A percentile compares a stretch with the other conserved stretches of the same genome.
phyloP scores from a whole-genome alignment of 805 yeast species.

The Jamesozyma rosinii region DNA sequence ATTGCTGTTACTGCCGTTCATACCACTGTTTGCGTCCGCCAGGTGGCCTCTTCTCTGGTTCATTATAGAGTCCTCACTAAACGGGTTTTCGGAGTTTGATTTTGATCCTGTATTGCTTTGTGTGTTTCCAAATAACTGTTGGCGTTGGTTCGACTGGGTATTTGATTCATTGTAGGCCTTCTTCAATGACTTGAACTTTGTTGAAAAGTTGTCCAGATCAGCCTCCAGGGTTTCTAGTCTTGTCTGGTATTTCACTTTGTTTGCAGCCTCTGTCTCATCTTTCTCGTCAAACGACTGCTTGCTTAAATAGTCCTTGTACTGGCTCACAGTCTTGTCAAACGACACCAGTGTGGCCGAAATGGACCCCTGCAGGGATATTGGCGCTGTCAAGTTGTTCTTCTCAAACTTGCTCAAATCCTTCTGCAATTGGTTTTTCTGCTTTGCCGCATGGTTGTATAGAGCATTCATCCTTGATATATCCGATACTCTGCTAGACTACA shows the following conservation, averaged over 20 bases:
- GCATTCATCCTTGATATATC: slow-evolving; percentile 54
- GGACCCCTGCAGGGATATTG: slow-evolving; percentile 61
- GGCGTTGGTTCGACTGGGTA: slow-evolving; percentile 5
- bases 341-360: slow-evolving; percentile 56
- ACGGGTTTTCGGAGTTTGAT: slow-evolving; percentile 15
- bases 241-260: slow-evolving; percentile 41
- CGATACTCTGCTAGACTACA: too few species aligned
- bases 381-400: slow-evolving; percentile 51
- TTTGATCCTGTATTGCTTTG: neutral
- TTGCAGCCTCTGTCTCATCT: slow-evolving; percentile 9
- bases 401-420: slow-evolving; percentile 63
- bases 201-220: slow-evolving; percentile 27
- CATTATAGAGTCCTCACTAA: slow-evolving; percentile 20
- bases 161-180: slow-evolving; percentile 17
- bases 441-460: slow-evolving; percentile 79
- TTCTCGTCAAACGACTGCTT: slow-evolving; percentile 40
- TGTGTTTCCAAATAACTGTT: slow-evolving; percentile 15
- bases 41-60: slow-evolving; percentile 20
- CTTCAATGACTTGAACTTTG: slow-evolving; percentile 31
- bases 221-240: slow-evolving; percentile 50
- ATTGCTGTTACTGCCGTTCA: slow-evolving; percentile 1
- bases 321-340: slow-evolving; percentile 65
- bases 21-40: slow-evolving; percentile 17
- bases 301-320: slow-evolving; percentile 35
- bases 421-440: slow-evolving; percentile 66